phyloP scores from a whole-genome alignment of 805 yeast species.

The Ogataea methanolica region DNA sequence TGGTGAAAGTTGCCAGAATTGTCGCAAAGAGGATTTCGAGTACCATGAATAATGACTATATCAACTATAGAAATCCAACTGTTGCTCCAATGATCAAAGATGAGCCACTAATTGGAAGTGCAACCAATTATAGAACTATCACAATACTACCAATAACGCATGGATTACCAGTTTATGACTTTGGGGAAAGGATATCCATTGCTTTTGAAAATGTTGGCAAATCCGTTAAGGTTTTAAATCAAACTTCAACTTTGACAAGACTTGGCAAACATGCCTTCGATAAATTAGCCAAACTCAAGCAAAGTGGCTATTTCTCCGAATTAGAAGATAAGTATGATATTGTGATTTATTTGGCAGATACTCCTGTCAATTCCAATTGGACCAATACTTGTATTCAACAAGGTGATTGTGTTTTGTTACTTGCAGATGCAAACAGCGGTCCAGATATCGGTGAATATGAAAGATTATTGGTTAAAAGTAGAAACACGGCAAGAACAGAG shows the following conservation, averaged over 20 bases:
- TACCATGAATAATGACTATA: conserved; percentile 11
- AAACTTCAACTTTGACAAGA: conserved; percentile 71
- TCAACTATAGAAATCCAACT: conserved; percentile 12
- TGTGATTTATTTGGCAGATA: conserved; percentile 86
- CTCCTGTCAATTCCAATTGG: conserved; percentile 81
- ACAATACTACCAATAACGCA: conserved; percentile 75
- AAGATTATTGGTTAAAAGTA: conserved; percentile 62
- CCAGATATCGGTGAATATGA: conserved; percentile 86
- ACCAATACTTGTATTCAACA: conserved; percentile 88
- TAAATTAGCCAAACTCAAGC: conserved; percentile 75
- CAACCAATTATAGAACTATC: conserved; percentile 68
- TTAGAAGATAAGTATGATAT: conserved; percentile 85
- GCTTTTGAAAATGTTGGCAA: conserved; percentile 72
- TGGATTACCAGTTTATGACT: conserved; percentile 83
- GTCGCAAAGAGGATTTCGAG: conserved; percentile 58
- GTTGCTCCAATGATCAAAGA: conserved; percentile 31
- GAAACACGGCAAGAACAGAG: conserved; percentile 85
- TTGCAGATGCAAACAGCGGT: conserved; percentile 77
- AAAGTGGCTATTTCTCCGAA: conserved; percentile 86
- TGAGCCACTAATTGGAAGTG: conserved; percentile 28
- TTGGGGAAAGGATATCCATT: conserved; percentile 67
- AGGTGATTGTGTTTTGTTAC: conserved; percentile 86
- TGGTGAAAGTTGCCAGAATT: conserved; percentile 82
- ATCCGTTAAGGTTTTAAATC: conserved; percentile 75
- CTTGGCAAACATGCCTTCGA: conserved; percentile 93